These are phyloP conservation scores for Pleomassaria siparia DNA, from an alignment of 2,329 filamentous ascomycete species.

Conservation along the genomic window DNA sequence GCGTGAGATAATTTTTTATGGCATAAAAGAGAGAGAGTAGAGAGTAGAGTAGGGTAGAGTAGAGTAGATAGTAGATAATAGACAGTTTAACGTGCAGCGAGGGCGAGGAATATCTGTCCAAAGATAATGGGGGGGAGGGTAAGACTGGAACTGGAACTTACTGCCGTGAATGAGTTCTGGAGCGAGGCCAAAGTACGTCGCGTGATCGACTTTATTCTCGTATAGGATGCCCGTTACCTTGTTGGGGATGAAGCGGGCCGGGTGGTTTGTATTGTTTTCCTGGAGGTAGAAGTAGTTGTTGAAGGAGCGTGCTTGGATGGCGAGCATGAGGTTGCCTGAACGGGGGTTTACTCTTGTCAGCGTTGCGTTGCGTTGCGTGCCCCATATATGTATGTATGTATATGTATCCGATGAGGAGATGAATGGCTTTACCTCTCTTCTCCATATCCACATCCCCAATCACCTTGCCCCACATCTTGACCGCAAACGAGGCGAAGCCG, in stretches of 20 bases:
- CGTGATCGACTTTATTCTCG: slow-evolving; percentile 93
- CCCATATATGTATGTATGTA: too few relatives aligned
- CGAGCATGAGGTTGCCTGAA: slow-evolving; percentile 76
- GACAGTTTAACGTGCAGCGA: too few relatives aligned
- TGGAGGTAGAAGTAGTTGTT: slow-evolving; percentile 82
- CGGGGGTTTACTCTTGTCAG: too few relatives aligned
- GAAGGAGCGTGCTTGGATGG: slow-evolving; percentile 72
- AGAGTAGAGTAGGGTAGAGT: too few relatives aligned
- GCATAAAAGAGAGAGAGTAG: too few relatives aligned
- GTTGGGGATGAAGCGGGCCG: slow-evolving; percentile 76
- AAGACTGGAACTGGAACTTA: too few relatives aligned
- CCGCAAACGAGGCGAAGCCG: slow-evolving; percentile 78
- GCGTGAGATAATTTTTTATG: too few relatives aligned
- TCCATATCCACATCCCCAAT: slow-evolving; percentile 78
- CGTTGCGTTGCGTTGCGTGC: too few relatives aligned
- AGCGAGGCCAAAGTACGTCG: slow-evolving; percentile 75
- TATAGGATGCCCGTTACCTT: slow-evolving; percentile 72
- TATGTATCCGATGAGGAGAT: too few relatives aligned
- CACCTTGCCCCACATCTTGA: slow-evolving; percentile 92
- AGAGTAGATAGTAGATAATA: too few relatives aligned
- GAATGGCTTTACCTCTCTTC: slow-evolving; percentile 54
- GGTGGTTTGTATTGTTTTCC: slow-evolving; percentile 69
- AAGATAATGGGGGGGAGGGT: too few relatives aligned
- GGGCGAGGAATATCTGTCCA: too few relatives aligned
- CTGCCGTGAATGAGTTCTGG: slow-evolving; percentile 71